A percentile compares a stretch with the other conserved stretches of the same genome.
Conservation (phyloP, 2,329 filamentous ascomycete genomes). For the Penicillium aurantiogriseum region DNA sequence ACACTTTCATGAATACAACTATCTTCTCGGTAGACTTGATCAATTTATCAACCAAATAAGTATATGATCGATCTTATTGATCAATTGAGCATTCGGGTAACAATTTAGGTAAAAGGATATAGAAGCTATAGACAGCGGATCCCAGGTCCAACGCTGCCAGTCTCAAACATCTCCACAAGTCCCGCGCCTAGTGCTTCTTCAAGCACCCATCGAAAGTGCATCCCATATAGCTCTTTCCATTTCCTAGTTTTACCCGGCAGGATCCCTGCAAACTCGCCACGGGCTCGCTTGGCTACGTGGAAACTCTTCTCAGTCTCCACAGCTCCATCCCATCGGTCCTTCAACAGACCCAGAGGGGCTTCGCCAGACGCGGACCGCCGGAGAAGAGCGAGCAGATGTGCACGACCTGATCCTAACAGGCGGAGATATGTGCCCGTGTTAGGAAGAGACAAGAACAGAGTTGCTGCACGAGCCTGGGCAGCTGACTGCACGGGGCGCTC, state of each 20-base stretch:
- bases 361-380: constrained; percentile 54
- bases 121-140: constrained; percentile 41
- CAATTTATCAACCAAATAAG: background rate
- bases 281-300: constrained; percentile 51
- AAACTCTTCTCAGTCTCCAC: constrained; percentile 47
- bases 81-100: background rate
- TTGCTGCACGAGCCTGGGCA: constrained; percentile 28
- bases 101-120: background rate
- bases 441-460: constrained; percentile 56
- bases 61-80: background rate
- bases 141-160: constrained; percentile 59
- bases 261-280: constrained; percentile 56
- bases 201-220: constrained; percentile 60
- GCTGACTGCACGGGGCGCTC: constrained; percentile 21
- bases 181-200: constrained; percentile 62
- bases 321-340: constrained; percentile 65
- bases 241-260: constrained; percentile 61
- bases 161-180: constrained; percentile 62
- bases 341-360: constrained; percentile 53
- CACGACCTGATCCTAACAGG: constrained; percentile 54
- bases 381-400: constrained; percentile 55
- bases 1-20: background rate
- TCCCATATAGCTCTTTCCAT: constrained; percentile 60
- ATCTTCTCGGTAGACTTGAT: background rate
- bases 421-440: constrained; percentile 60